phyloP scores from a whole-genome alignment of 2,329 filamentous ascomycete species.

The Fusarium fracticaudum region DNA sequence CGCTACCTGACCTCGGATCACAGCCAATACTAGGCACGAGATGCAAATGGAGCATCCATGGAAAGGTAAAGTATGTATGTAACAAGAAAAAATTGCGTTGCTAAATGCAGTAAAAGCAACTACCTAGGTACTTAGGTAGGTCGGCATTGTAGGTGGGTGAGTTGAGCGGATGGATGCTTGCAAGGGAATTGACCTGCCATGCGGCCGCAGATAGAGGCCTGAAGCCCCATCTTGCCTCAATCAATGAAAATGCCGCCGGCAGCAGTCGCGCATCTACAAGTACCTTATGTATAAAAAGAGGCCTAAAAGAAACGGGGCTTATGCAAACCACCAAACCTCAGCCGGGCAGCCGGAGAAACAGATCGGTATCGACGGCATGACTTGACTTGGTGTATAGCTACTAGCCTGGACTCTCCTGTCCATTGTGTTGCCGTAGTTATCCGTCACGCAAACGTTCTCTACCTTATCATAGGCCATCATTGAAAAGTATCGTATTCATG shows the following conservation, averaged over 20 bases:
- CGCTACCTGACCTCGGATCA: not conserved
- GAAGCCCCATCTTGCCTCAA: not conserved
- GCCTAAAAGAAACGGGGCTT: not conserved
- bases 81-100: not conserved
- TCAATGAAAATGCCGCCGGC: not conserved
- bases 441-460: not conserved
- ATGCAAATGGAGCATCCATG: not conserved
- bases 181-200: not conserved
- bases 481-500: not conserved
- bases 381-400: not conserved
- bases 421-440: not conserved
- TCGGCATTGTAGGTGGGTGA: not conserved
- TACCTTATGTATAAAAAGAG: not conserved
- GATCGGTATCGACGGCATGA: not conserved
- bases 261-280: not conserved
- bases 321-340: not conserved
- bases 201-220: not conserved
- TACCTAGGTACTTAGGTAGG: not conserved
- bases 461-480: not conserved
- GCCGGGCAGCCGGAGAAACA: not conserved
- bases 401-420: not conserved
- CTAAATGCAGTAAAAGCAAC: slow-evolving; percentile 4
- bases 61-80: not conserved
- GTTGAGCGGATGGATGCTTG: not conserved
- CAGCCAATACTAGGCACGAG: slow-evolving; percentile 5